A percentile compares a stretch with the other conserved stretches of the same genome.
phyloP scores from a whole-genome alignment of 495 filamentous ascomycete genomes.

The Talaromyces thailandensis region DNA sequence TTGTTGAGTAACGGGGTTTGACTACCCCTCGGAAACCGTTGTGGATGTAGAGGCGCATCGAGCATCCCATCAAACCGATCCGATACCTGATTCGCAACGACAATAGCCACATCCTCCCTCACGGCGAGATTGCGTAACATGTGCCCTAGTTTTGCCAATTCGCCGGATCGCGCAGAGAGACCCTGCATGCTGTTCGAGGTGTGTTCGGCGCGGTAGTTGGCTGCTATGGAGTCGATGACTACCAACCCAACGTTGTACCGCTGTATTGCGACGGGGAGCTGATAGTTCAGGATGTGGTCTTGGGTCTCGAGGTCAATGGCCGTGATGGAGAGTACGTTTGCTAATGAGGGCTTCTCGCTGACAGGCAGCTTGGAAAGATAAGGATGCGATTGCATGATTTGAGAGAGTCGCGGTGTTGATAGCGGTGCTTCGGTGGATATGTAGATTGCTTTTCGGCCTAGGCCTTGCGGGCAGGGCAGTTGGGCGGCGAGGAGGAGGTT shows the following conservation, averaged over 20 bases:
- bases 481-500: slow-evolving; percentile 74
- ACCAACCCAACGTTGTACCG: slow-evolving; percentile 70
- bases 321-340: slow-evolving; percentile 62
- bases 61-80: slow-evolving; percentile 58
- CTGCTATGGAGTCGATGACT: slow-evolving; percentile 81
- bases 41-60: background rate
- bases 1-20: slow-evolving; percentile 4
- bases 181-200: slow-evolving; percentile 23
- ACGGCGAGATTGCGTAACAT: slow-evolving; percentile 66
- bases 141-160: slow-evolving; percentile 69
- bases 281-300: slow-evolving; percentile 87
- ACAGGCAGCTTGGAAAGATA: slow-evolving; percentile 39
- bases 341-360: slow-evolving; percentile 51
- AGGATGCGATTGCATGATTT: slow-evolving; percentile 65
- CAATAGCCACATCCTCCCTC: slow-evolving; percentile 66
- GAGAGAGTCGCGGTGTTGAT: slow-evolving; percentile 67
- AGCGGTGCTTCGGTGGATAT: slow-evolving; percentile 91
- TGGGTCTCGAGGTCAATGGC: slow-evolving; percentile 92
- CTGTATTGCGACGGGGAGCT: slow-evolving; percentile 75
- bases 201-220: slow-evolving; percentile 90
- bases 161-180: slow-evolving; percentile 43
- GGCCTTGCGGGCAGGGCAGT: slow-evolving; percentile 62
- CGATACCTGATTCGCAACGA: slow-evolving; percentile 92
- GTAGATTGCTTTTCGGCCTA: slow-evolving; percentile 67
- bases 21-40: background rate